A percentile compares a stretch with the other conserved stretches of the same genome.
Conservation (phyloP, 1,284 basidiomycete species). For the Sanghuangporus baumii region DNA sequence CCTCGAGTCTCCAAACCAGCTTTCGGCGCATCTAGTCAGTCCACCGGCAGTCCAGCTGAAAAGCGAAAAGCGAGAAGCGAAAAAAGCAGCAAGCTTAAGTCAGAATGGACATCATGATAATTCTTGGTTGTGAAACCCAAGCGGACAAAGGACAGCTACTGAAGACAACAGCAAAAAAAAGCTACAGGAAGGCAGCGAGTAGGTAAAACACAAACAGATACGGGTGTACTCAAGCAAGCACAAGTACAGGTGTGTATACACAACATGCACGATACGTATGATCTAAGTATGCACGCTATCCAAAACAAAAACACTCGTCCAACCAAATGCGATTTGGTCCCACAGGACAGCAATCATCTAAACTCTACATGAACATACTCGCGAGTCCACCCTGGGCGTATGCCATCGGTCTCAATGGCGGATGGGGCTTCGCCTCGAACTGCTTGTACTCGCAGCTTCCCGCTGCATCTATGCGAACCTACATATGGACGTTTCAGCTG, state of each 20-base stretch:
- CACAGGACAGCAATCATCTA: not conserved
- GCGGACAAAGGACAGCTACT: not conserved
- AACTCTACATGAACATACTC: conserved; percentile 51
- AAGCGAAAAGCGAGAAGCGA: too few species aligned
- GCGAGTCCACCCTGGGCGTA: conserved; percentile 66
- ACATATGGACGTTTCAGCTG: not conserved
- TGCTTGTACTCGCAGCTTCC: conserved; percentile 76
- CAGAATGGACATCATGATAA: too few species aligned
- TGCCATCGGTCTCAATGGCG: conserved; percentile 90
- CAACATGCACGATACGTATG: too few species aligned
- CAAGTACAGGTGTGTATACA: too few species aligned
- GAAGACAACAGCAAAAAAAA: not conserved
- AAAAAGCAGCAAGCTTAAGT: too few species aligned
- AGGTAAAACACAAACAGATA: not conserved
- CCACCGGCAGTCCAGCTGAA: too few species aligned
- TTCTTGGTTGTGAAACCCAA: not conserved
- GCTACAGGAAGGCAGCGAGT: not conserved
- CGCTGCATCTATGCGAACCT: conserved; percentile 79
- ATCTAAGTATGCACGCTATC: too few species aligned
- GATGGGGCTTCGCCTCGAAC: conserved; percentile 85
- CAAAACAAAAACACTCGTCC: too few species aligned
- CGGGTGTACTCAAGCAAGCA: not conserved
- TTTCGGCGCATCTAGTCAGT: too few species aligned
- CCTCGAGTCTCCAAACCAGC: too few species aligned
- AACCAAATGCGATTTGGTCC: too few species aligned